Percentiles rank a stretch among this genome's conserved stretches.
phyloP scores from a whole-genome alignment of 768 basidiomycete species.

The Lyophyllum decastes region DNA sequence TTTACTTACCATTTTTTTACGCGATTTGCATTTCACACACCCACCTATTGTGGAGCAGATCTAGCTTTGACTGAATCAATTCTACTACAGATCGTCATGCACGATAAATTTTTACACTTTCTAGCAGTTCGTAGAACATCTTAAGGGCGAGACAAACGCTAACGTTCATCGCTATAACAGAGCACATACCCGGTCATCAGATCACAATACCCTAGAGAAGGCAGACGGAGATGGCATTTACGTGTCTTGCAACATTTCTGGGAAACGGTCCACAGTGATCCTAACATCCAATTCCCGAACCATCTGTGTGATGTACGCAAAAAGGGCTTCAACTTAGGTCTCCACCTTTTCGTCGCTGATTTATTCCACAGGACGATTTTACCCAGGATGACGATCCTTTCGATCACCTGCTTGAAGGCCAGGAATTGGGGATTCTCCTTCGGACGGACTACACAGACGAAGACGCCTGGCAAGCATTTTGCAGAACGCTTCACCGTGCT shows the following conservation, averaged over 20 bases:
- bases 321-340: too few species aligned
- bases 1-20: too few species aligned
- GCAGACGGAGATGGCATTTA: conserved; percentile 57
- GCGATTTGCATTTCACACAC: too few species aligned
- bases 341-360: neutral
- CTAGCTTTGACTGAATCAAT: neutral
- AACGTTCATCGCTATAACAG: conserved; percentile 22
- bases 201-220: conserved; percentile 47
- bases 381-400: conserved; percentile 52
- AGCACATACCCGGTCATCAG: conserved; percentile 46
- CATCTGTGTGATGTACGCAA: neutral
- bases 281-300: neutral
- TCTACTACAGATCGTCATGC: conserved; percentile 6
- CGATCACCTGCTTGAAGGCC: conserved; percentile 48
- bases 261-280: conserved; percentile 22
- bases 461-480: conserved; percentile 62
- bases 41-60: too few species aligned
- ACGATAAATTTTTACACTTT: conserved; percentile 13
- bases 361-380: conserved; percentile 21
- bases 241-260: conserved; percentile 54
- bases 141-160: neutral
- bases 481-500: conserved; percentile 45
- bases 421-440: conserved; percentile 62
- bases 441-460: conserved; percentile 76
- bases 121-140: conserved; percentile 17